These are phyloP conservation scores for Phascolomyces articulosus DNA, from an alignment of 371 early-diverging fungal genomes.

Conservation along the genomic window DNA sequence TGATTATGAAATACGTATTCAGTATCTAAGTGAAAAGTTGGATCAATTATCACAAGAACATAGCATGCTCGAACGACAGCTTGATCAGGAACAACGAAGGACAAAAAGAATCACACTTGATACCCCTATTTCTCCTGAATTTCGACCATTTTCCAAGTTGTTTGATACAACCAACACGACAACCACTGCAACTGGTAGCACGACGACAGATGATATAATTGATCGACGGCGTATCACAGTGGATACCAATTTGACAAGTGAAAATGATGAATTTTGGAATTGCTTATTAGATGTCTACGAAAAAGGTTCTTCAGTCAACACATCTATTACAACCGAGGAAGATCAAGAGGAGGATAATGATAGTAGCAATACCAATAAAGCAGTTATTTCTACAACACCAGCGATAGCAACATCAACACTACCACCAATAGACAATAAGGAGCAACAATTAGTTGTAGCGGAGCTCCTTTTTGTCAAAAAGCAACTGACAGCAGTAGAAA, in stretches of 20 bases:
- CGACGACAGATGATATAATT: constrained; percentile 7
- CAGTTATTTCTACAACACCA: not conserved
- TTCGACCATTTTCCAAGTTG: constrained; percentile 11
- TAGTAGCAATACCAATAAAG: not conserved
- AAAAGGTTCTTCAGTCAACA: constrained; percentile 15
- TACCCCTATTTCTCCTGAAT: constrained; percentile 18
- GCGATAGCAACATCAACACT: not conserved
- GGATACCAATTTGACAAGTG: constrained; percentile 12
- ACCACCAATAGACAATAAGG: constrained; percentile 1
- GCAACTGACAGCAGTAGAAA: constrained; percentile 31
- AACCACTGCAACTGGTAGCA: constrained; percentile 1
- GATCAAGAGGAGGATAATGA: constrained; percentile 7
- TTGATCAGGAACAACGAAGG: constrained; percentile 8
- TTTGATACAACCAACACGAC: constrained; percentile 5
- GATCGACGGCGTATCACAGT: constrained; percentile 13
- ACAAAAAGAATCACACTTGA: constrained; percentile 2
- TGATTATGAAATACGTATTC: constrained; percentile 44
- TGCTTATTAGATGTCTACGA: constrained; percentile 39
- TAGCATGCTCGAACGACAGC: constrained; percentile 29
- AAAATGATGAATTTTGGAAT: constrained; percentile 31
- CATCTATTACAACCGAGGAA: not conserved
- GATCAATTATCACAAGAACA: constrained; percentile 42
- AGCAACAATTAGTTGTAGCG: constrained; percentile 7
- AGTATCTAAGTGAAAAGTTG: constrained; percentile 33
- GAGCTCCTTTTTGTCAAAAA: constrained; percentile 25